Conservation (phyloP, 192 early-diverging fungal genomes). For the Neocallimastix lanati region DNA sequence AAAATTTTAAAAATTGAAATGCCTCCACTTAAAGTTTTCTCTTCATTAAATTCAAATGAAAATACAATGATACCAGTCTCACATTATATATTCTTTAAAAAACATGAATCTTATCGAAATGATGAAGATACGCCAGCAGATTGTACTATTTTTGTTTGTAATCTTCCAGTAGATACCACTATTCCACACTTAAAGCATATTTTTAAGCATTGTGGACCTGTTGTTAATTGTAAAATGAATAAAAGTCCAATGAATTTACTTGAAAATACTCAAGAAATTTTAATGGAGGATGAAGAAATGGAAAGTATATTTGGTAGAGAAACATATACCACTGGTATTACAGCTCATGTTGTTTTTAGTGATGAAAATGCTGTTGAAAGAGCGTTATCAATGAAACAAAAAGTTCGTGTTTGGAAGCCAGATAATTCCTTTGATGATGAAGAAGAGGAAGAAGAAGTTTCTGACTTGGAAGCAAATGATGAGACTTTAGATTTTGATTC, state of each 20-base stretch:
- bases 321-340: conserved; percentile 26
- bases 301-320: conserved; percentile 12
- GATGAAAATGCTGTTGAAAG: conserved; percentile 41
- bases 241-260: conserved; percentile 15
- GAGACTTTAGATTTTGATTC: conserved; percentile 3
- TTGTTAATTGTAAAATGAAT: conserved; percentile 19
- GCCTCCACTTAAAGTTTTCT: not conserved
- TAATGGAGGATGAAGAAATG: conserved; percentile 11
- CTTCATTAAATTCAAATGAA: not conserved
- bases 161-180: conserved; percentile 50
- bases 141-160: conserved; percentile 47
- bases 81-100: conserved; percentile 35
- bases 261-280: conserved; percentile 12
- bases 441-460: conserved; percentile 11
- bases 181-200: conserved; percentile 39
- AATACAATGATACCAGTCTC: not conserved
- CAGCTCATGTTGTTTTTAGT: conserved; percentile 50
- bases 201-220: conserved; percentile 30
- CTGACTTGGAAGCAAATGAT: not conserved
- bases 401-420: conserved; percentile 39
- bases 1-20: not conserved
- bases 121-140: conserved; percentile 25
- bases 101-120: conserved; percentile 21
- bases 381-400: conserved; percentile 37
- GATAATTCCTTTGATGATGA: conserved; percentile 10